Conservation (phyloP, 163 green algal genomes). For the Smithsoniella earleae region DNA sequence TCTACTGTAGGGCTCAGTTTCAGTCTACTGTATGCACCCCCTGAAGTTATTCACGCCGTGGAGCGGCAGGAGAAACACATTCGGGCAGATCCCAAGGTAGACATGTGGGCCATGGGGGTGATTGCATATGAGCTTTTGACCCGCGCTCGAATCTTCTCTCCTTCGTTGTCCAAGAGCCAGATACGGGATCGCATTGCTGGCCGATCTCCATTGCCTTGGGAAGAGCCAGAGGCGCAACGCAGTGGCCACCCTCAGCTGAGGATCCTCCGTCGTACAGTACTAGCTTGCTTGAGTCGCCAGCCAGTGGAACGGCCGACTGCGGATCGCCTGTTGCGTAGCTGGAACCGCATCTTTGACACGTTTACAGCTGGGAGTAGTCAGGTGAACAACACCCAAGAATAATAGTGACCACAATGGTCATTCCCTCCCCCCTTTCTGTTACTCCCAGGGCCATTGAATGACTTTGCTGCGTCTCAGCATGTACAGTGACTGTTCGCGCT, state of each 20-base stretch:
- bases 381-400: neutral
- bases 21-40: slow-evolving; percentile 24
- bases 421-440: too few species aligned
- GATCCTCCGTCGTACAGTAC: slow-evolving; percentile 17
- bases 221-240: neutral
- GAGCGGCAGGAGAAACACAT: neutral
- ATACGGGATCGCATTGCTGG: slow-evolving; percentile 8
- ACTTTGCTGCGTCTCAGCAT: too few species aligned
- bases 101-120: slow-evolving; percentile 27
- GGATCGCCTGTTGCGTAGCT: neutral
- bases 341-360: slow-evolving; percentile 27
- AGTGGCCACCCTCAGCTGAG: neutral
- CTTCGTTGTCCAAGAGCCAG: neutral
- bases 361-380: neutral
- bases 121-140: slow-evolving; percentile 21
- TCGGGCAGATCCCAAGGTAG: neutral
- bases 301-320: slow-evolving; percentile 3
- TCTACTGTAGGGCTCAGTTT: slow-evolving; percentile 10
- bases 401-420: too few species aligned
- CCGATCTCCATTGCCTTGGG: slow-evolving; percentile 4
- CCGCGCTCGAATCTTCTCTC: neutral
- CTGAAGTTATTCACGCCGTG: slow-evolving; percentile 14
- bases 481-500: too few species aligned
- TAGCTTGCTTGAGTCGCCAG: slow-evolving; percentile 6
- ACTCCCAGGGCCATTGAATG: too few species aligned